Evolutionary conservation across 495 filamentous ascomycete species (phyloP).

Genomic region (Podospora pseudoanserina): DNA sequence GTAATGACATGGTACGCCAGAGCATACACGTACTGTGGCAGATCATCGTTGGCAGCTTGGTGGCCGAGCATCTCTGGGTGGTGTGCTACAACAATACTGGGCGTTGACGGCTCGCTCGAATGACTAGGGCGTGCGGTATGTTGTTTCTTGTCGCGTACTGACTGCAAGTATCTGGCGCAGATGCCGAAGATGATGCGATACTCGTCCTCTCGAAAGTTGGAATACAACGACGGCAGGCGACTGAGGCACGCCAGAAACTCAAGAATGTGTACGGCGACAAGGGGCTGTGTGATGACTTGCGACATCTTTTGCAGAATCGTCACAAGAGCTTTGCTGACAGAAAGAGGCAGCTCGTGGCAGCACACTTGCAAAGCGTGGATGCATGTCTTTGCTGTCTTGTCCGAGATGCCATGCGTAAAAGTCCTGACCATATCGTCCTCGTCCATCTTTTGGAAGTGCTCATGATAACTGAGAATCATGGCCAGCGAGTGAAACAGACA

Average conservation of each 20-base stretch:
- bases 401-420: slow-evolving; percentile 78
- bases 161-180: slow-evolving; percentile 86
- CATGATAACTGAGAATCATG: slow-evolving; percentile 83
- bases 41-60: slow-evolving; percentile 52
- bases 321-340: slow-evolving; percentile 74
- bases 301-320: slow-evolving; percentile 87
- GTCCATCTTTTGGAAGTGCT: slow-evolving; percentile 76
- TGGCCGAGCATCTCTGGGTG: slow-evolving; percentile 23
- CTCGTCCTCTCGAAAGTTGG: slow-evolving; percentile 82
- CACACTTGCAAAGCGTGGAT: slow-evolving; percentile 93
- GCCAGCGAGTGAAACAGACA: slow-evolving; percentile 81
- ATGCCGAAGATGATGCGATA: slow-evolving; percentile 92
- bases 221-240: slow-evolving; percentile 76
- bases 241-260: slow-evolving; percentile 88
- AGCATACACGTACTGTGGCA: slow-evolving; percentile 87
- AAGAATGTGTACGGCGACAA: slow-evolving; percentile 87
- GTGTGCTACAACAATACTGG: slow-evolving; percentile 27
- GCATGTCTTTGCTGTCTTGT: slow-evolving; percentile 81
- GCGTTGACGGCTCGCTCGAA: slow-evolving; percentile 33
- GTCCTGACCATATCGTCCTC: slow-evolving; percentile 82
- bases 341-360: slow-evolving; percentile 84
- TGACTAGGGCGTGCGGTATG: slow-evolving; percentile 37
- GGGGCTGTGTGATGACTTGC: slow-evolving; percentile 87
- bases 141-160: slow-evolving; percentile 51
- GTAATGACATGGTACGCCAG: slow-evolving; percentile 92